Evolutionary conservation across 176 grass and related monocot species (phyloP).

Genomic region (Hordeum vulgare): MorexV3_pseudomolecules_assembly NC_058524.1:28367204-28367703

Average conservation of each 20-base stretch:
- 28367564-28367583: not conserved
- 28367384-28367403: not conserved
- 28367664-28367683: too few species aligned
- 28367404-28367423: not conserved
- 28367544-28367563: not conserved
- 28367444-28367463: not conserved
- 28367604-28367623: too few species aligned
- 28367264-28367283: not conserved
- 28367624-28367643: too few species aligned
- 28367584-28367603: too few species aligned
- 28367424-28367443: not conserved
- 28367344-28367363: not conserved
- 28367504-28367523: not conserved
- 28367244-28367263: not conserved
- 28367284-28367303: not conserved
- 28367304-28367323: not conserved
- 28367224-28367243: not conserved
- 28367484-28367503: not conserved
- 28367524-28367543: not conserved
- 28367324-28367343: not conserved
- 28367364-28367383: not conserved
- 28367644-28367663: too few species aligned
- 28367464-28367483: not conserved
- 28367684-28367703: too few species aligned
- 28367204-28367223: not conserved